A percentile compares a stretch with the other conserved stretches of the same genome.
phyloP scores from a whole-genome alignment of 129 eudicot genomes.

The Arctium lappa region DNA sequence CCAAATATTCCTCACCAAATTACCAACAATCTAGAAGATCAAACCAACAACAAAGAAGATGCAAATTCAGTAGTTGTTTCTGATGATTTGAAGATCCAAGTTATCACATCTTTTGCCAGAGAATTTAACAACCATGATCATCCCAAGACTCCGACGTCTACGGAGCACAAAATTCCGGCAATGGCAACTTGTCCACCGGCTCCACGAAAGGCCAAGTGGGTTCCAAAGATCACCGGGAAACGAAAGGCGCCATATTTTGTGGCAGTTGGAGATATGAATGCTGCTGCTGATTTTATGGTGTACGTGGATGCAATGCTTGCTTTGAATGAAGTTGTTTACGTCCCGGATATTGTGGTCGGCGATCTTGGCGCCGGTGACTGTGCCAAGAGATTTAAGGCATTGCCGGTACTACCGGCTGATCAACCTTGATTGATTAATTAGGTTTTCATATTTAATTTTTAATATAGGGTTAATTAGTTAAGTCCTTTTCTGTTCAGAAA shows the following conservation, averaged over 20 bases:
- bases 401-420: slow-evolving; percentile 9
- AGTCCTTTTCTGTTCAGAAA: not conserved
- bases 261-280: not conserved
- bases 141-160: slow-evolving; percentile 30
- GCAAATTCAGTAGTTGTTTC: not conserved
- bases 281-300: slow-evolving; percentile 11
- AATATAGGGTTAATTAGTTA: not conserved
- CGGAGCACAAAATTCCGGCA: slow-evolving; percentile 21
- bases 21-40: not conserved
- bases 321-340: slow-evolving; percentile 24
- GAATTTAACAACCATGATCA: slow-evolving; percentile 12
- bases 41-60: slow-evolving; percentile 11
- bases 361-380: slow-evolving; percentile 14
- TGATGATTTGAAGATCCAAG: slow-evolving; percentile 6
- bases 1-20: not conserved
- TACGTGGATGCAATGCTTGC: slow-evolving; percentile 32
- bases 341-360: slow-evolving; percentile 28
- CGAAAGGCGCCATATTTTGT: slow-evolving; percentile 20
- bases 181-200: slow-evolving; percentile 27
- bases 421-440: slow-evolving; percentile 23
- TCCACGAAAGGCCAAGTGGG: slow-evolving; percentile 23
- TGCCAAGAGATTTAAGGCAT: slow-evolving; percentile 29
- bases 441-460: slow-evolving; percentile 18
- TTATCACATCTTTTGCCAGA: not conserved
- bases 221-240: not conserved